Conservation (phyloP, 1,284 basidiomycete species). For the Apiotrichum akiyoshidainum region DNA sequence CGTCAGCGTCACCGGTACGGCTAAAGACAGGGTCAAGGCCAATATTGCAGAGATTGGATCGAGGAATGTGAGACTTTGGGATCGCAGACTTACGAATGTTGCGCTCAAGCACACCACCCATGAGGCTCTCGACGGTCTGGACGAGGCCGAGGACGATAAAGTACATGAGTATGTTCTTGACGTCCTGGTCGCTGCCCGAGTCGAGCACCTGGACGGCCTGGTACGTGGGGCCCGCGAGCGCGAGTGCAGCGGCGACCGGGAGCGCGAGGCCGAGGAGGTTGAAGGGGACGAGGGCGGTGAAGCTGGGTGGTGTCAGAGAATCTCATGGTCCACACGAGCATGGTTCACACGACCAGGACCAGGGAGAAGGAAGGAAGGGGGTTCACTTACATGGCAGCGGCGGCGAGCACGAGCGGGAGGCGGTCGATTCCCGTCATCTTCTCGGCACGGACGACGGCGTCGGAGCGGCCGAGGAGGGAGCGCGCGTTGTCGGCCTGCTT, state of each 20-base stretch:
- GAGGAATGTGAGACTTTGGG: background rate
- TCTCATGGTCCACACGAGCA: too few relatives aligned
- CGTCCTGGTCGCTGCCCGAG: slow-evolving; percentile 23
- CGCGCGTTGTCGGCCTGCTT: slow-evolving; percentile 29
- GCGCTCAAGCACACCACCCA: slow-evolving; percentile 3
- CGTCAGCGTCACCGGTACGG: too few relatives aligned
- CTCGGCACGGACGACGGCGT: slow-evolving; percentile 30
- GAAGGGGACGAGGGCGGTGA: slow-evolving; percentile 40
- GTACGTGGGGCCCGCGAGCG: slow-evolving; percentile 31
- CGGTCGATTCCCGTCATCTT: slow-evolving; percentile 37
- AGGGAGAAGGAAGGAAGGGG: too few relatives aligned
- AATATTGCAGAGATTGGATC: too few relatives aligned
- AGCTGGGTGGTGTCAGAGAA: slow-evolving; percentile 23
- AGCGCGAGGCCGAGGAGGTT: slow-evolving; percentile 42
- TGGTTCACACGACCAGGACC: too few relatives aligned
- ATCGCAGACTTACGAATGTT: slow-evolving; percentile 10
- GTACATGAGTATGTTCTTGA: slow-evolving; percentile 38
- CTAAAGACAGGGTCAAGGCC: too few relatives aligned
- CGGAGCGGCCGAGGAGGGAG: slow-evolving; percentile 30
- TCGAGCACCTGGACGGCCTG: slow-evolving; percentile 34
- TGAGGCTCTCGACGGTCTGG: slow-evolving; percentile 40
- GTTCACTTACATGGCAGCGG: slow-evolving; percentile 32
- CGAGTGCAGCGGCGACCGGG: slow-evolving; percentile 36
- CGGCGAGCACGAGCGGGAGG: slow-evolving; percentile 33
- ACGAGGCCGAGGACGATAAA: slow-evolving; percentile 44